Conservation (phyloP, 495 filamentous ascomycete genomes). For the Bacidia gigantensis region DNA sequence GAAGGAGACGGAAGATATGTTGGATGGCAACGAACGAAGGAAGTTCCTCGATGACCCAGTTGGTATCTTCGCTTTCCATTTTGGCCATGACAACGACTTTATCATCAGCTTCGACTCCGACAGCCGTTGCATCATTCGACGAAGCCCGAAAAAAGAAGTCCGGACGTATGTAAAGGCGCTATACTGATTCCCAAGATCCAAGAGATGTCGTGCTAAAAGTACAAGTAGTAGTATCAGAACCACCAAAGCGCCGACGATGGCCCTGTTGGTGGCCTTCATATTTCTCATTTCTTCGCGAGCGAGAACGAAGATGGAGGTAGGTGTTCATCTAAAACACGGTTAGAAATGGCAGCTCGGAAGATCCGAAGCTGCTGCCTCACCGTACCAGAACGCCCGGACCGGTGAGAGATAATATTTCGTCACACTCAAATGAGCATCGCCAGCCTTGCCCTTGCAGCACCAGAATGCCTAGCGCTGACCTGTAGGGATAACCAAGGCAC, state of each 20-base stretch:
- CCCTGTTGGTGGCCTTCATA: neutral
- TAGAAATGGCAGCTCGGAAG: too few species aligned
- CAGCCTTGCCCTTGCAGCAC: too few species aligned
- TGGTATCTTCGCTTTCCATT: slow-evolving; percentile 26
- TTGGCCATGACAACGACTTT: slow-evolving; percentile 32
- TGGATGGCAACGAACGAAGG: slow-evolving; percentile 24
- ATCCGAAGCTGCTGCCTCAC: too few species aligned
- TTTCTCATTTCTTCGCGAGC: neutral
- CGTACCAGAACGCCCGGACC: too few species aligned
- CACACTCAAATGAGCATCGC: too few species aligned
- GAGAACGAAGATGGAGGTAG: neutral
- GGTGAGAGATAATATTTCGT: too few species aligned
- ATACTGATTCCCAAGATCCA: slow-evolving; percentile 5
- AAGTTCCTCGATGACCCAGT: slow-evolving; percentile 29
- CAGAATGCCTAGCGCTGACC: too few species aligned
- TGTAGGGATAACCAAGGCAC: too few species aligned
- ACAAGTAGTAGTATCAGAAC: slow-evolving; percentile 1
- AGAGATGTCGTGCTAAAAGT: slow-evolving; percentile 1
- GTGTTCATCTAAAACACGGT: too few species aligned
- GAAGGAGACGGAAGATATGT: neutral
- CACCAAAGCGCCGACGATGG: neutral
- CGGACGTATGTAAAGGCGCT: slow-evolving; percentile 1
- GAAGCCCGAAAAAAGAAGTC: neutral
- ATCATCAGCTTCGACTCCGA: neutral
- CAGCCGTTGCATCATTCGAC: neutral